A percentile compares a stretch with the other conserved stretches of the same genome.
phyloP scores from a whole-genome alignment of 1,139 yeast genomes.

The Blastobotrys illinoisensis region DNA sequence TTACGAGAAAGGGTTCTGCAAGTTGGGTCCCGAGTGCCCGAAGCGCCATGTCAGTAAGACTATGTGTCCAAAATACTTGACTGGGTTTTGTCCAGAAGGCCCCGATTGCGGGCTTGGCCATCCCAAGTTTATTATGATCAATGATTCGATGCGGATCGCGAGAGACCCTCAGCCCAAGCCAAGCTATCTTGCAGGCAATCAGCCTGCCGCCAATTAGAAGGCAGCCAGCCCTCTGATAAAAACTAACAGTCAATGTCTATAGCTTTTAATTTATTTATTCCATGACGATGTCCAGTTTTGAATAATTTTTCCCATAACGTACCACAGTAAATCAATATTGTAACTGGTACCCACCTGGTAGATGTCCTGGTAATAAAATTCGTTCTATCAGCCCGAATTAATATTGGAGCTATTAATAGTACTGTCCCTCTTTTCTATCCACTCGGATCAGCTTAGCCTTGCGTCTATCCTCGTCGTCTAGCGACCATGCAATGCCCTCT shows the following conservation, averaged over 20 bases:
- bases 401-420: not conserved
- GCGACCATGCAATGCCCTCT: slow-evolving; percentile 67
- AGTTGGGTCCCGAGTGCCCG: slow-evolving; percentile 82
- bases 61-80: slow-evolving; percentile 75
- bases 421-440: slow-evolving; percentile 10
- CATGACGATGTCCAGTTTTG: not conserved
- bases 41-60: slow-evolving; percentile 75
- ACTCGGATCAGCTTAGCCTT: slow-evolving; percentile 39
- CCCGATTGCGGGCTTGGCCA: slow-evolving; percentile 40
- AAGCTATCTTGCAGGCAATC: not conserved
- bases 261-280: not conserved
- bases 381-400: not conserved
- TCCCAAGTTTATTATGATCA: slow-evolving; percentile 38
- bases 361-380: too few relatives aligned
- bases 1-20: slow-evolving; percentile 86
- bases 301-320: too few relatives aligned
- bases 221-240: not conserved
- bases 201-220: not conserved
- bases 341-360: too few relatives aligned
- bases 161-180: slow-evolving; percentile 26
- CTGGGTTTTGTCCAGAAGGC: slow-evolving; percentile 85
- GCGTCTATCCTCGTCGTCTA: slow-evolving; percentile 69
- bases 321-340: not conserved
- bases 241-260: not conserved
- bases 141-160: slow-evolving; percentile 36